Evolutionary conservation across 1,139 yeast species (phyloP), one percentile per base, ranked within the genome.

Genomic region (Geotrichum histeridarum): DNA sequence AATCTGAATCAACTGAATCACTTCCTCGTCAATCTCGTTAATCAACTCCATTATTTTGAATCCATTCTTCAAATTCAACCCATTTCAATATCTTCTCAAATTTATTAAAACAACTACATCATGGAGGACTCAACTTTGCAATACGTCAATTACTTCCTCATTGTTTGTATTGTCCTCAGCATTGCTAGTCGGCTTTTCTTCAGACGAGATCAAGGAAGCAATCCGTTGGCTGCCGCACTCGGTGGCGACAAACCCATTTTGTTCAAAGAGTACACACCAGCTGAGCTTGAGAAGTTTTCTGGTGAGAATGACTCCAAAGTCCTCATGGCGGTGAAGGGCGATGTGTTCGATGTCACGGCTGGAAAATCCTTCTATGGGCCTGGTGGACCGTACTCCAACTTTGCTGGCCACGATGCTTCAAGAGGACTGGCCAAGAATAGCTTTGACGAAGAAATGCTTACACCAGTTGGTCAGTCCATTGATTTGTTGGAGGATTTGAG

Each of bases 341-440:
- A 79, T 46, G 96, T 93, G 4, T 93, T 80, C 67, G 96, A 93
- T 67, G 96, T 90, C 30, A 75, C 88, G 9, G 76, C 77, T 27
- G 96, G 96, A 0, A 81, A 90, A 59, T 78, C 82, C 51, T 93
- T 93, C 67, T 93, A 94, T 67, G 99, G 99, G 0, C 99, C 99
- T 2, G 90, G 94, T 22, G 97, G 98, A 0, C 96, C 98, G 0
- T 93, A 93, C 70, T 84, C 86, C 55, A 90, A 89, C 67, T 93
- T 93, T 75, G 98, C 98, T 0, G 99, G 99, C 2, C 85, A 89
- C 62, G 99, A 93, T 71, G 98, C 99, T 1, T 86, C 95, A 1
- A 76, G 99, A 61, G 99, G 99, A 0, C 78, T 93, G 59, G 97
- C 98, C 1, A 76, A 81, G 65, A 93, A 91, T 70, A 86, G 96